Evolutionary conservation across 345 rosid species (phyloP).

Genomic region (Gossypium australe): DNA sequence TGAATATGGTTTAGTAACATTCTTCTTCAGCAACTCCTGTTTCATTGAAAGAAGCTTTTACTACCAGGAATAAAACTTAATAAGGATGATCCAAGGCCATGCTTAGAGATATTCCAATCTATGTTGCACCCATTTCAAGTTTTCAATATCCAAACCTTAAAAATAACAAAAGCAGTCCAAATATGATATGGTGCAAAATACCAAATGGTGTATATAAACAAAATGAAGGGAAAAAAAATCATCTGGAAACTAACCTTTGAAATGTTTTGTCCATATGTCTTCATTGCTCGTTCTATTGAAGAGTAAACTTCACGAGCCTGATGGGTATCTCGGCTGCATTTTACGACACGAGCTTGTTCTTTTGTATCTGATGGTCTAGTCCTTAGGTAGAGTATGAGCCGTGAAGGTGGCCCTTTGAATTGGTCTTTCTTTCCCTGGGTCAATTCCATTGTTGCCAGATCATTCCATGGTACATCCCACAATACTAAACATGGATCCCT

Average conservation of each 20-base stretch:
- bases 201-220: not conserved
- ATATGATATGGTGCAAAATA: not conserved
- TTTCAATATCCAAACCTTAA: not conserved
- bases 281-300: conserved; percentile 64
- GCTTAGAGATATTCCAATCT: not conserved
- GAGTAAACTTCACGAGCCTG: conserved; percentile 70
- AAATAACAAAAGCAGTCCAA: not conserved
- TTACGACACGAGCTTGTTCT: conserved; percentile 68
- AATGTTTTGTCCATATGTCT: conserved; percentile 47
- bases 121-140: not conserved
- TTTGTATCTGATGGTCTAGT: conserved; percentile 46
- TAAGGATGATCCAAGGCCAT: not conserved
- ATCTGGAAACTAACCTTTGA: conserved; percentile 43
- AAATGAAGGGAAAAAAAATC: not conserved
- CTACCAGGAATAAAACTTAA: not conserved
- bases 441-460: conserved; percentile 78
- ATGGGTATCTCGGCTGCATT: conserved; percentile 64
- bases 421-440: conserved; percentile 75
- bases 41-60: conserved; percentile 9
- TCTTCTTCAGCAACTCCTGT: conserved; percentile 69
- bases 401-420: conserved; percentile 69
- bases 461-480: conserved; percentile 87
- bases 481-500: conserved; percentile 87
- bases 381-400: conserved; percentile 52
- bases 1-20: conserved; percentile 79